Base-by-base conservation (phyloP, 345 rosid species). In the Gossypium thurberi region DNA sequence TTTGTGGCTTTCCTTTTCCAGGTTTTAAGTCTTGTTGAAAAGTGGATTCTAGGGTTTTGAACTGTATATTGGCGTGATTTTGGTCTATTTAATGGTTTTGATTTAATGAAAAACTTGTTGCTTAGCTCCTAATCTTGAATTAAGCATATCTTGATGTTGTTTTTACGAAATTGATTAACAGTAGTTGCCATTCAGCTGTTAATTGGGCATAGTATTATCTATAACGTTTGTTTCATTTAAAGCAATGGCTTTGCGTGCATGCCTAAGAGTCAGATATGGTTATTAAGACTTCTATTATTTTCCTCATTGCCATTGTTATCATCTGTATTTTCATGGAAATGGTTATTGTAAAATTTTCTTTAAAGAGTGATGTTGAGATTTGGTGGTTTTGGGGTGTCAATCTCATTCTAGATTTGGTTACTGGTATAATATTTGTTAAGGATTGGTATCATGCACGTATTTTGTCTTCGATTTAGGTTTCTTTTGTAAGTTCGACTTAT, bases 401-500 rank as follows among this genome's bases (percentile, higher is more conserved):
- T 73, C 20, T 25, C 28, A 6, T 46, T 52, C 18, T 14, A 47
- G 74, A 26, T 72, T 60, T 69, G 73, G 72, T 72, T 67, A 73
- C 14, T 72, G 60, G 65, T 70, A 42, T 76, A 37, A 18, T 53
- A 73, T 79, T 50, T 57, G 40, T 62, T 51, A 73, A 66, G 65
- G 53, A 47, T 42, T 63, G 56, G 64, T 42, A 20, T 81, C 62
- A 70, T 79, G 72, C 66, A 62, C 67, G 67, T 55, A 78, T 14
- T 47, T n/a, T 50, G n/a, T 66, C 52, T 58, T 48, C 37, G 47
- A 52, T 43, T 72, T 17, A 26, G 6, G 52, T 23, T 63, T 55
- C 26, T 76, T 77, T 55, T 72, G 33, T 50, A 26, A 69, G 75
- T 40, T 76, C 68, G 77, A 69, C 62, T 44, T 52, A 68, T 74